Base-by-base conservation (phyloP, 1,284 basidiomycete species). In the Puccinia polysora region DNA sequence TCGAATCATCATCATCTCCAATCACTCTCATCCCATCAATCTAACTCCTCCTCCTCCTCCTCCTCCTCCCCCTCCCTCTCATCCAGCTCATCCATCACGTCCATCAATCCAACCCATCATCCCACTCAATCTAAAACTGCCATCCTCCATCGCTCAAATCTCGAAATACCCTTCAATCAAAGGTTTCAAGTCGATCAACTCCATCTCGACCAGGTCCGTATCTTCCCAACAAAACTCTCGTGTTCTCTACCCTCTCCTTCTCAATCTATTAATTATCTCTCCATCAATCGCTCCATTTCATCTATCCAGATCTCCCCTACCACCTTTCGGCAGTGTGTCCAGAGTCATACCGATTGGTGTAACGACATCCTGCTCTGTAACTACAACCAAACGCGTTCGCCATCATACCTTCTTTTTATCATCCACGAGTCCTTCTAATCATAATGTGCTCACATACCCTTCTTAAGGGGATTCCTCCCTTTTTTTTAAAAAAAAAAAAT, bases 281-380 rank as follows among this genome's bases (percentile, higher is more conserved):
- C 15, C 6, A 14, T 50, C 25, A 5, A 32, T 36, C 38, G 63
- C 28, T 65, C 36, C 18, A 15, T 15, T 45, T 7, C 12, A 56
- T 43, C 28, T 15, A 67, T 67, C 45, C 59, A 65, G 56, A 47
- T 76, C 53, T 78, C 78, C 1, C 75, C 76, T 12, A 73, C 78
- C 18, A 81, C 80, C 10, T 78, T 72, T 81, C 83, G 58, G 12
- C 77, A 79, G 49, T 78, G 75, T 25, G 74, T 80, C 14, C 77
- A 78, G 47, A 75, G 75, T 8, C 79, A 80, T 73, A 87, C 88
- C 0, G 93, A 97, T 81, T 98, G 95, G 96, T 87, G 97, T 56
- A 97, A 97, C 80, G 95, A 97, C 77, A 87, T 98, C 73, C 79
- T 94, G 6, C 84, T 98, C 14, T 94, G 90, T 81, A 95, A 97